phyloP scores from a whole-genome alignment of 305 asterid species.

The Plantago coronopus region DNA sequence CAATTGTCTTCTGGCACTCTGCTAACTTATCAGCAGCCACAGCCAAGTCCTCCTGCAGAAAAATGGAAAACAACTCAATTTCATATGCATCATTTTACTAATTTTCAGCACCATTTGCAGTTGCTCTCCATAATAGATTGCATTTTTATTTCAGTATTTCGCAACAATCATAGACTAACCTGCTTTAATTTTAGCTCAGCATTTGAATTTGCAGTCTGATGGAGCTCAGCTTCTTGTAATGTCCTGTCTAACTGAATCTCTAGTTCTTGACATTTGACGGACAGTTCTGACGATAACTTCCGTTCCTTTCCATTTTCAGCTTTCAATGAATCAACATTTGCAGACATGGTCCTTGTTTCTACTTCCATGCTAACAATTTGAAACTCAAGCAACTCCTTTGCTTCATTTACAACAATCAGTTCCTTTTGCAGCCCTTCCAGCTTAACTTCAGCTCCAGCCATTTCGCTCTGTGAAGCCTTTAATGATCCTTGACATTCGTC shows the following conservation, averaged over 20 bases:
- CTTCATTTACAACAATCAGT: conserved; percentile 40
- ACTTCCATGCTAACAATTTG: conserved; percentile 53
- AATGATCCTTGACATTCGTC: conserved; percentile 39
- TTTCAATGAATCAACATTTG: conserved; percentile 41
- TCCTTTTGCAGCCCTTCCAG: conserved; percentile 50
- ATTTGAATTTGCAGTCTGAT: conserved; percentile 35
- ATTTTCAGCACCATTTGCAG: too few relatives aligned
- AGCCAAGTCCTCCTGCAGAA: conserved; percentile 65
- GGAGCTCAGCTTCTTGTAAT: conserved; percentile 40
- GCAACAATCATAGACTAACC: conserved; percentile 28
- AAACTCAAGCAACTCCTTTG: conserved; percentile 49
- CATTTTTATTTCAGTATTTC: not conserved
- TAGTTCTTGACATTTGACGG: conserved; percentile 40
- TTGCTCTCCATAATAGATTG: too few relatives aligned
- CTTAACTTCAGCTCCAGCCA: conserved; percentile 33
- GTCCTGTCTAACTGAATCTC: conserved; percentile 45
- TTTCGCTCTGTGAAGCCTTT: conserved; percentile 33
- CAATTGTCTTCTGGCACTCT: conserved; percentile 85
- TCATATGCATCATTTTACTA: too few relatives aligned
- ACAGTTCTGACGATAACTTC: conserved; percentile 40
- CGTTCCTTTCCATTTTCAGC: conserved; percentile 43
- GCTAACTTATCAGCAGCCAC: conserved; percentile 80
- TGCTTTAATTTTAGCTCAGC: conserved; percentile 50
- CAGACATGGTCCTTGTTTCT: conserved; percentile 51
- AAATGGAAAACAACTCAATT: not conserved